A percentile compares a stretch with the other conserved stretches of the same genome.
phyloP scores from a whole-genome alignment of 768 basidiomycete genomes.

The Ephemerocybe angulata region DNA sequence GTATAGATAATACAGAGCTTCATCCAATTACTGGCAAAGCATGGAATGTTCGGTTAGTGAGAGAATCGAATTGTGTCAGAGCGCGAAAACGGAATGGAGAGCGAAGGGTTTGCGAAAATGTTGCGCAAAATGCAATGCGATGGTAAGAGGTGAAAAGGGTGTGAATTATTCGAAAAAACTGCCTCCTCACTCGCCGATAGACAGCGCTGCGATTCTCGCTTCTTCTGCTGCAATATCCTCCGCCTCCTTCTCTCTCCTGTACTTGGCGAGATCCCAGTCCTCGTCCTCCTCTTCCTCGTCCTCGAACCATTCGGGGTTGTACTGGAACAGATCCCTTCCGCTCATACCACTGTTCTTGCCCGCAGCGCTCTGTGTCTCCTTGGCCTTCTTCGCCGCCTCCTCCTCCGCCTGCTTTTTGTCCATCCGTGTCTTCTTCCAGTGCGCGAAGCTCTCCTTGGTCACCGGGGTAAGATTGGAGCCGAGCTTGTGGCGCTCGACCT shows the following conservation, averaged over 20 bases:
- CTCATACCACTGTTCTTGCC: slow-evolving; percentile 94
- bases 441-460: slow-evolving; percentile 84
- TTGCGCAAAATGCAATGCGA: background rate
- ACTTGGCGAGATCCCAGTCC: slow-evolving; percentile 58
- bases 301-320: slow-evolving; percentile 92
- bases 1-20: background rate
- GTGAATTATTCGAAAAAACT: background rate
- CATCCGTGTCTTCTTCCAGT: slow-evolving; percentile 94
- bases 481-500: slow-evolving; percentile 97
- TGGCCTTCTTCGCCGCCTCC: slow-evolving; percentile 77
- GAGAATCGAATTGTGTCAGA: too few relatives aligned
- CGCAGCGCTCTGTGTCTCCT: slow-evolving; percentile 75
- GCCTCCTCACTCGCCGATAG: slow-evolving; percentile 20
- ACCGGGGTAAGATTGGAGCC: slow-evolving; percentile 89
- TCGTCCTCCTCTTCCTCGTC: slow-evolving; percentile 64
- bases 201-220: slow-evolving; percentile 45
- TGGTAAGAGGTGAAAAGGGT: background rate
- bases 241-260: slow-evolving; percentile 59
- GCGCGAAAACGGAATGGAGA: background rate
- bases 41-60: too few relatives aligned
- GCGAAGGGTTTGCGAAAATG: background rate
- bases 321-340: slow-evolving; percentile 95
- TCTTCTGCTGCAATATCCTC: slow-evolving; percentile 55
- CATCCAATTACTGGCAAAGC: background rate
- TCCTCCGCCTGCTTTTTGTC: slow-evolving; percentile 92